These are phyloP conservation scores for Cyclotella choctawhatcheeana DNA, from an alignment of 108 stramenopile genomes.

Conservation along the genomic window DNA sequence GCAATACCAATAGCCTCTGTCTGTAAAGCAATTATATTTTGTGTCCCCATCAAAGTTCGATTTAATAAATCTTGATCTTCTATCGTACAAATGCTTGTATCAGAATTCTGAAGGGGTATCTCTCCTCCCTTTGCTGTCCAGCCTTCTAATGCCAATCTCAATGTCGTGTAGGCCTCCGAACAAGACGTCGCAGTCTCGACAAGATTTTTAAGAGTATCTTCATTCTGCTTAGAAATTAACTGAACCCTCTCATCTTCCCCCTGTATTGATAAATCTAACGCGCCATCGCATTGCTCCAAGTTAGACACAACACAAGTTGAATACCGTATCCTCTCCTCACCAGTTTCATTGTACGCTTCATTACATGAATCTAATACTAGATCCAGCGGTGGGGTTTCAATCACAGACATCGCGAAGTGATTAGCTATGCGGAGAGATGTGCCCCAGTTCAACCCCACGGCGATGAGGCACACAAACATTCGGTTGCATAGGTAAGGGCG, in stretches of 20 bases:
- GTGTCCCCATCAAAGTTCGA: conserved; percentile 31
- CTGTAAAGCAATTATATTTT: conserved; percentile 48
- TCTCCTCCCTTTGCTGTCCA: conserved; percentile 40
- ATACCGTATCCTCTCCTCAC: conserved; percentile 35
- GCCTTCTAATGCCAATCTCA: conserved; percentile 39
- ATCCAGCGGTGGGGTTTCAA: conserved; percentile 39
- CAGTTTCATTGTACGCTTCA: conserved; percentile 27
- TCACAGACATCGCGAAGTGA: conserved; percentile 28
- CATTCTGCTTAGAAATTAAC: conserved; percentile 24
- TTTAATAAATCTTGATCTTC: conserved; percentile 42
- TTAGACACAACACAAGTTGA: conserved; percentile 38
- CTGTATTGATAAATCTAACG: conserved; percentile 24
- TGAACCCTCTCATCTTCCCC: conserved; percentile 35
- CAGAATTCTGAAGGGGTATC: conserved; percentile 14
- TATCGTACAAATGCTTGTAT: conserved; percentile 20
- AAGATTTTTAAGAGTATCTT: conserved; percentile 20
- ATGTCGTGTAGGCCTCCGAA: conserved; percentile 43
- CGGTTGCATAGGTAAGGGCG: conserved; percentile 40
- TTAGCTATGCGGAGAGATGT: conserved; percentile 45
- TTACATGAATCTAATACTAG: conserved; percentile 22
- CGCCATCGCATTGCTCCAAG: conserved; percentile 34
- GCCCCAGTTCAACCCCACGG: conserved; percentile 43
- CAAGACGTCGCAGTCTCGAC: conserved; percentile 25
- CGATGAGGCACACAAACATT: conserved; percentile 40
- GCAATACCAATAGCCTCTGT: conserved; percentile 45